Base-by-base conservation (phyloP, 768 basidiomycete genomes). In the Boletus edulis region DNA sequence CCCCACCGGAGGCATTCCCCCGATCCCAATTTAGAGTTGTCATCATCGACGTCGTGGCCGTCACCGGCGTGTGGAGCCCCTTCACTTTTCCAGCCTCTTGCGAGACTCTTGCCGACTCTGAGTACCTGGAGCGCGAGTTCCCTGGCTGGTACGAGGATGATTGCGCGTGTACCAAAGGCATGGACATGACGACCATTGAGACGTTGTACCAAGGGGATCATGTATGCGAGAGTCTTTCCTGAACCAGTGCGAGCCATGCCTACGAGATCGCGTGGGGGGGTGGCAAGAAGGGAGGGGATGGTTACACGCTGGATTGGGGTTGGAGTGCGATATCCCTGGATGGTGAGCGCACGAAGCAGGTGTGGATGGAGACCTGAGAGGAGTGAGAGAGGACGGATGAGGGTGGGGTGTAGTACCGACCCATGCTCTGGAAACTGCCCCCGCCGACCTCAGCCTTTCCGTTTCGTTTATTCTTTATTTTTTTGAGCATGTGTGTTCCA, bases 201-300 rank as follows among this genome's bases (percentile, higher is more conserved):
- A 44, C 92, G 81, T 54, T 95, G 90, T 0, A 97, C 78, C 15
- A 99, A 80, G 47, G 97, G 97, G 24, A 98, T 76, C 80, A 98
- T 84, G 69, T 95, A 99, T 18, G 96, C 96, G 35, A 99, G 82
- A 11, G 95, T 95, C 75, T 98, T 98, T 56, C 97, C 97, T 2
- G 94, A 97, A 40, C 97, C 97, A 5, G 97, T 99, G 37, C 97
- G 83, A 37, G 97, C 96, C 97, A 98, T 99, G 40, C 93, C 96
- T 14, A 98, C 93, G 14, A 99, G 84, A 73, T 97, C 95, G 49
- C 90, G 79, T 10, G 94, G 93, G 39, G 95, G 94, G 40, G 81
- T 84, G 13, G 87, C 72, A 38, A 98, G 82, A 40, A 97, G 81
- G 18, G 86, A 77, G 7, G 97, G 97, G 43, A 99, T 91, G 3